Conservation (phyloP, 148 eudicot species). For the Rhododendron ferrugineum region DNA sequence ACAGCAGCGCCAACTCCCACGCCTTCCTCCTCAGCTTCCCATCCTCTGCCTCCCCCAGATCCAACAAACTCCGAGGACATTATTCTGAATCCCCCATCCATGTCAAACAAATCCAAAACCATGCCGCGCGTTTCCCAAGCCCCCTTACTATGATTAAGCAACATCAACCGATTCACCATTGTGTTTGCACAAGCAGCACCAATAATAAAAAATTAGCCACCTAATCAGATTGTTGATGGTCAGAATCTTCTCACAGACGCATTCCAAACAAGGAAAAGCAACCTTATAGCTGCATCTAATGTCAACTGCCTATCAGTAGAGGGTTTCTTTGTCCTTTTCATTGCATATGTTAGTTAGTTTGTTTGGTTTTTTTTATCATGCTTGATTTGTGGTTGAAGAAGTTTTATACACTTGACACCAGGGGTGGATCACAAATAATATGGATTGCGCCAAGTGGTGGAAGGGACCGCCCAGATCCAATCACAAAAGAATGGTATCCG, state of each 20-base stretch:
- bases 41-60: not conserved
- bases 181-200: not conserved
- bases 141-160: not conserved
- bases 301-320: not conserved
- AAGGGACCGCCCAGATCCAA: constrained; percentile 94
- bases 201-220: not conserved
- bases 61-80: not conserved
- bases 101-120: not conserved
- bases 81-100: not conserved
- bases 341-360: not conserved
- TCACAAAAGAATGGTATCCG: constrained; percentile 77
- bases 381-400: not conserved
- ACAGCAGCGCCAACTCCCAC: not conserved
- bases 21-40: not conserved
- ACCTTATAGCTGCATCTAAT: not conserved
- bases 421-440: constrained; percentile 87
- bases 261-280: not conserved
- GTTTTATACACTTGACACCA: constrained; percentile 21
- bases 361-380: not conserved
- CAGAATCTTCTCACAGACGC: not conserved
- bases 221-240: not conserved
- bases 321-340: not conserved
- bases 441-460: constrained; percentile 99
- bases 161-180: not conserved
- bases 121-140: not conserved